These are phyloP conservation scores for Schizosaccharomyces pombe DNA, from an alignment of 805 yeast species.

Conservation along the genomic window ASM294v3 CU329670.1:3093501-3094000, in stretches of 20 bases:
- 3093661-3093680: no score
- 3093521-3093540: no score
- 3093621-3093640: no score
- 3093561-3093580: no score
- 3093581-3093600: no score
- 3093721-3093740: not conserved
- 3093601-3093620: no score
- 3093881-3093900: not conserved
- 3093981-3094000: no score
- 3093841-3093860: not conserved
- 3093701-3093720: no score
- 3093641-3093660: no score
- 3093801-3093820: not conserved
- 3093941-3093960: not conserved
- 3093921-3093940: not conserved
- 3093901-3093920: not conserved
- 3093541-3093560: no score
- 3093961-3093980: not conserved
- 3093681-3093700: no score
- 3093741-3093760: not conserved
- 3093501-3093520: no score
- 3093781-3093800: not conserved
- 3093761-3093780: not conserved
- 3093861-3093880: not conserved
- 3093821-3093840: not conserved